Evolutionary conservation across 2,329 filamentous ascomycete species (phyloP), one percentile per base, ranked within the genome.

Genomic region (Elsinoe fawcettii): DNA sequence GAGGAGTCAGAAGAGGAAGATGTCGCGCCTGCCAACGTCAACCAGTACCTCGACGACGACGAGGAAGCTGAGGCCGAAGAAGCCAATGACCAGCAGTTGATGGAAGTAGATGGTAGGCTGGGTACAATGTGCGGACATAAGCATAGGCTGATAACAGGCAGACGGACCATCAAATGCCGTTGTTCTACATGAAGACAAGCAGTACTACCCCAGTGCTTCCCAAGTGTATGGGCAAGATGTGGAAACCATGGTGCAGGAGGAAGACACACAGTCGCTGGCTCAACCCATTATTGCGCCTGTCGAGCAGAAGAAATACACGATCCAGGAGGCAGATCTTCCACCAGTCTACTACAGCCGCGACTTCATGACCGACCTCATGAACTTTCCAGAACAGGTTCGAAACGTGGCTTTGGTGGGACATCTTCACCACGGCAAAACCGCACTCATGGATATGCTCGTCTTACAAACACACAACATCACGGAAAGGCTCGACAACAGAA

Each of bases 161-260:
- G 86, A 91, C 51, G 90, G 88, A 12, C 88, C 92, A 2, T 96
- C 91, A 4, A 99, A 97, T 71, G 92, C 93, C 54, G 90, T 99
- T n/a, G 82, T 99, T 58, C 81, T 99, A 46, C 93, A 99, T 74
- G 93, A 99, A 78, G 93, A 99, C 75, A 99, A 99, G 73, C 93
- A 97, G 71, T 99, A 99, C 73, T 99, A 99, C 70, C 93, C 93
- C 27, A 96, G 91, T n/a, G 93, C 93, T 58, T 86, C 92, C 69
- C 93, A 99, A 72, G 85, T 96, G 41, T 99, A 97, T 70, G 93
- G 93, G 55, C 81, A 85, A 65, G 91, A 93, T 73, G 93, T 99
- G 66, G 93, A 99, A 74, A 93, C 92, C 1, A 76, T 96, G 72
- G 92, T 99, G 36, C 88, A 97, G 69, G 93, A 99, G 72, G 93